Base-by-base conservation (phyloP, 2,329 filamentous ascomycete species). In the Myotisia sp. region DNA sequence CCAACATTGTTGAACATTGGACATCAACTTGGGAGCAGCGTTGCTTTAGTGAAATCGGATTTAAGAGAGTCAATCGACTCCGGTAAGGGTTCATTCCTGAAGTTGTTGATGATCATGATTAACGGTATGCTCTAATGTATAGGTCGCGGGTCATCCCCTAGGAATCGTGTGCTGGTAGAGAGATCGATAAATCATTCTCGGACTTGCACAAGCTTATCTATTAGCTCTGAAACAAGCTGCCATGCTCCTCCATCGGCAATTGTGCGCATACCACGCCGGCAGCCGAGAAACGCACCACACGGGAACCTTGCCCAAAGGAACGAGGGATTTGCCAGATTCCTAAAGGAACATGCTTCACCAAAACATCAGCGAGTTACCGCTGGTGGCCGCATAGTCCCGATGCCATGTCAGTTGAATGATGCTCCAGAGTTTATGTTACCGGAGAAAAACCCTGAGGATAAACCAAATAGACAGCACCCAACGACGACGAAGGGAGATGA, bases 341-440 rank as follows among this genome's bases (percentile, higher is more conserved):
- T 67, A 6, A 59, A 59, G 44, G 53, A 62, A 33, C 62, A 65
- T 38, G 52, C 60, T 5, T 65, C 63, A 22, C 62, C 63, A n/a
- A 62, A 55, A 21, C 58, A 64, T 38, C 58, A 65, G 33, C 58
- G 63, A 33, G 63, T 67, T 31, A 65, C 62, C 24, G 61, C 63
- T 37, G 62, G 62, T 14, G 63, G 63, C 6, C 55, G 55, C 26
- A 64, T 67, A 18, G 60, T 67, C 22, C 60, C 62, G n/a, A 62
- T 64, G 55, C 50, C 52, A 22, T 49, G 53, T 20, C 43, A 46
- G 13, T 20, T 38, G 7, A 39, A 39, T n/a, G 47, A 55, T 16
- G 52, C 51, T 35, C 58, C 60, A 4, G 49, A 56, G 38, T 55
- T 57, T 40, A 50, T 51, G 26, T 42, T 56, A 6, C 39, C 41